Evolutionary conservation across 2,329 filamentous ascomycete genomes (phyloP), one percentile per base, ranked within the genome.

Genomic region (Alternaria triticimaculans): DNA sequence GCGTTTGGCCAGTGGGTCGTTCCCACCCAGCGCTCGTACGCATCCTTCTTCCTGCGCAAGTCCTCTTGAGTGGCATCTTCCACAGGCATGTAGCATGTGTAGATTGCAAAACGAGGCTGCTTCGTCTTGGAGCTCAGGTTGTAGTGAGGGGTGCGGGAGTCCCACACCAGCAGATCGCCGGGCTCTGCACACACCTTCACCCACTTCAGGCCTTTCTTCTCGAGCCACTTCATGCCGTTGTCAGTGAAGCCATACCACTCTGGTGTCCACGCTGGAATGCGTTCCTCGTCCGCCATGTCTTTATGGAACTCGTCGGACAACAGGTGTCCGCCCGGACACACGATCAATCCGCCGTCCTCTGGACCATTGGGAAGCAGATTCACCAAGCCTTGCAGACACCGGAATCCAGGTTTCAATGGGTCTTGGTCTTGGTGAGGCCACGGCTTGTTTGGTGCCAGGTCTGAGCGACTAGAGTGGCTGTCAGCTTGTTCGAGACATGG

Each of bases 341-440:
- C 79, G 43, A 80, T 78, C 64, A 81, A 69, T 67, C 77, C 72
- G 18, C 79, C 80, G 59, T 81, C 79, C 7, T 80, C 67, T 2
- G 77, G 76, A 0, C 80, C 79, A 25, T 77, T 78, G 3, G 74
- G 77, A 4, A 76, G 63, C 7, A 84, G 66, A 69, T 87, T 86
- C 2, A 86, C 82, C 0, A 87, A 77, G 5, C 85, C 85, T 63
- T 87, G 85, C 3, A 85, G 76, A 65, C 85, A 87, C 3, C 83
- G 80, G 71, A 87, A 85, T 0, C 84, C 85, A 12, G 77, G 78
- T 80, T 80, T 67, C 7, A 50, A 50, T 5, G 72, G 73, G 21
- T 67, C 67, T 37, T 76, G 72, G 28, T 75, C 73, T 49, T 72
- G 67, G 53, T 83, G 81, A 25, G 76, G 75, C 80, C 81, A 83